Percentiles rank a stretch among this genome's conserved stretches.
Evolutionary conservation across 805 yeast genomes (phyloP).

Genomic region (Zygosaccharomyces bisporus): DNA sequence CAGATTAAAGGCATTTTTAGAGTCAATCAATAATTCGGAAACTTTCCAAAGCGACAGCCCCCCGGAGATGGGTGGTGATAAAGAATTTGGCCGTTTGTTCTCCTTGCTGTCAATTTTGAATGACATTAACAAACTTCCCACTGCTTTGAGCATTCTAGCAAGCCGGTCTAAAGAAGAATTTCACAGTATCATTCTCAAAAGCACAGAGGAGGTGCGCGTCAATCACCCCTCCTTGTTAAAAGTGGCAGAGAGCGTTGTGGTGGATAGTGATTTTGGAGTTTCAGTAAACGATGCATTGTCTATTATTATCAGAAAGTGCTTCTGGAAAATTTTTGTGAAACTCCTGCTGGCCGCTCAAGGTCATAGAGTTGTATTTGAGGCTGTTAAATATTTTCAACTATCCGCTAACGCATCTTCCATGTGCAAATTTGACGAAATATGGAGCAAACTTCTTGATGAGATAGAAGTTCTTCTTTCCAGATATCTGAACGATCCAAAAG

Average conservation of each 20-base stretch:
- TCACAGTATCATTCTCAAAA: conserved; percentile 55
- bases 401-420: conserved; percentile 23
- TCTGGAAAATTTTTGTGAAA: conserved; percentile 64
- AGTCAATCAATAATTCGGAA: conserved; percentile 5
- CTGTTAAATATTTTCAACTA: conserved; percentile 39
- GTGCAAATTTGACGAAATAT: conserved; percentile 42
- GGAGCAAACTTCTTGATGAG: conserved; percentile 41
- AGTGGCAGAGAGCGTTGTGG: conserved; percentile 21
- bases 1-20: conserved; percentile 38
- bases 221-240: conserved; percentile 47
- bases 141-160: conserved; percentile 50
- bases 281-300: conserved; percentile 48
- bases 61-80: conserved; percentile 3
- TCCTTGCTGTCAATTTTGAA: conserved; percentile 54
- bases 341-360: conserved; percentile 61
- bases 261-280: conserved; percentile 34
- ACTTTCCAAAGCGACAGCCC: conserved; percentile 1
- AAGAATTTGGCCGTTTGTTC: conserved; percentile 36
- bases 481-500: conserved; percentile 21
- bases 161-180: conserved; percentile 59
- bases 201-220: conserved; percentile 60
- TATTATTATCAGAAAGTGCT: conserved; percentile 61
- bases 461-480: conserved; percentile 22
- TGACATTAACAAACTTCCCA: conserved; percentile 57
- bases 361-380: conserved; percentile 62